Percentiles rank a stretch among this genome's conserved stretches.
Evolutionary conservation across 148 eudicot genomes (phyloP).

Genomic region (Camellia japonica): DNA sequence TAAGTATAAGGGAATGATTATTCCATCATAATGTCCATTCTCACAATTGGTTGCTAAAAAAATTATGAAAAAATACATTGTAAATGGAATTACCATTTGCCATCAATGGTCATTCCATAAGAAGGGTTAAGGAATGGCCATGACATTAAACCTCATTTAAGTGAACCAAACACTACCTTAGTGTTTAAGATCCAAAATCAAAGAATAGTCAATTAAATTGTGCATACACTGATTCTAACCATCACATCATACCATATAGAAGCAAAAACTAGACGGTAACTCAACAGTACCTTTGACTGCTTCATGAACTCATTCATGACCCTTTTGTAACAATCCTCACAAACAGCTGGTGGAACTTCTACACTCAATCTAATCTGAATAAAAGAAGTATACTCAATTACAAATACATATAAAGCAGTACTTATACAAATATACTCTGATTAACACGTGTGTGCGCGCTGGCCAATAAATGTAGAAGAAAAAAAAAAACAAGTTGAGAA

Average conservation of each 20-base stretch:
- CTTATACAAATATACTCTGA: background rate
- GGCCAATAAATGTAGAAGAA: background rate
- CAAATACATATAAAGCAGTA: background rate
- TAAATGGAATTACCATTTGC: too few species aligned
- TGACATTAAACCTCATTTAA: too few species aligned
- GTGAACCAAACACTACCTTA: background rate
- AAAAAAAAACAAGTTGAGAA: background rate
- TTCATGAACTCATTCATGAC: slow-evolving; percentile 67
- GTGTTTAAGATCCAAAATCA: background rate
- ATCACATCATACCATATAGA: background rate
- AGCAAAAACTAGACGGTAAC: background rate
- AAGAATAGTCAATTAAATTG: background rate
- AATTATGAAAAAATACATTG: too few species aligned
- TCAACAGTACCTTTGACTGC: slow-evolving; percentile 62
- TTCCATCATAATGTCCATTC: too few species aligned
- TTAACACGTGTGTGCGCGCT: background rate
- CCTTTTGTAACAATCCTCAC: slow-evolving; percentile 72
- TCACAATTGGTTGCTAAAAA: too few species aligned
- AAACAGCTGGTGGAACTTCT: slow-evolving; percentile 79
- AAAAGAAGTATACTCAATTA: background rate
- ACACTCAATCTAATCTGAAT: slow-evolving; percentile 81
- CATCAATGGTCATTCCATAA: too few species aligned
- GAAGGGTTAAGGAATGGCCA: too few species aligned
- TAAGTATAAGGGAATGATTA: too few species aligned
- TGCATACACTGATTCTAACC: background rate